phyloP scores from a whole-genome alignment of 345 rosid species.

The Draba incana region DNA sequence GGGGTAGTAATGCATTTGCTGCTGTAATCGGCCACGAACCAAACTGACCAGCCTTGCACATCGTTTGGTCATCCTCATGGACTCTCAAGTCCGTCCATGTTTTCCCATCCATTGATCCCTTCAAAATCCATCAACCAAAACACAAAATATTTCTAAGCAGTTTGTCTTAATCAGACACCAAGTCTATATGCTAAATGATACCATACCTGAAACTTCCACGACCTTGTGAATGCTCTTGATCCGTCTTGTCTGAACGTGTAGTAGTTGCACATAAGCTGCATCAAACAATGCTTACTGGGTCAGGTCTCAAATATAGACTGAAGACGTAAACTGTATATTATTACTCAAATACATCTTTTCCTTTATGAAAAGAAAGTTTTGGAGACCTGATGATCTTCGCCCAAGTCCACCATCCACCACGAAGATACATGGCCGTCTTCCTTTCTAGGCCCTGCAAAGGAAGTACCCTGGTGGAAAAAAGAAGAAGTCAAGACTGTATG shows the following conservation, averaged over 20 bases:
- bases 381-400: constrained; percentile 88
- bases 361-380: constrained; percentile 1
- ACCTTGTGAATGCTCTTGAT: constrained; percentile 71
- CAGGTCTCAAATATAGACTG: background rate
- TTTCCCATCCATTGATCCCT: constrained; percentile 85
- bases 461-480: constrained; percentile 65
- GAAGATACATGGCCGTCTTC: constrained; percentile 66
- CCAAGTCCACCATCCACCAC: constrained; percentile 97
- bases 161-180: constrained; percentile 9
- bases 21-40: constrained; percentile 83
- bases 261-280: constrained; percentile 97
- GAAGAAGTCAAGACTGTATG: background rate
- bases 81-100: constrained; percentile 72
- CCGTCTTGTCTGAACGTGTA: constrained; percentile 95
- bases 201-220: constrained; percentile 88
- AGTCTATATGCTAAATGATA: background rate
- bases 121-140: constrained; percentile 26
- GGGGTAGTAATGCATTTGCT: constrained; percentile 73
- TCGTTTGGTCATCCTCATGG: constrained; percentile 78
- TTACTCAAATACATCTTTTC: background rate
- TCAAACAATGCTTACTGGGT: constrained; percentile 11
- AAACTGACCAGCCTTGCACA: constrained; percentile 82
- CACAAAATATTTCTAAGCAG: constrained; percentile 15
- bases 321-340: background rate
- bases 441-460: constrained; percentile 80